Conservation (phyloP, 1,284 basidiomycete species). For the Bondarzewia mesenterica region DNA sequence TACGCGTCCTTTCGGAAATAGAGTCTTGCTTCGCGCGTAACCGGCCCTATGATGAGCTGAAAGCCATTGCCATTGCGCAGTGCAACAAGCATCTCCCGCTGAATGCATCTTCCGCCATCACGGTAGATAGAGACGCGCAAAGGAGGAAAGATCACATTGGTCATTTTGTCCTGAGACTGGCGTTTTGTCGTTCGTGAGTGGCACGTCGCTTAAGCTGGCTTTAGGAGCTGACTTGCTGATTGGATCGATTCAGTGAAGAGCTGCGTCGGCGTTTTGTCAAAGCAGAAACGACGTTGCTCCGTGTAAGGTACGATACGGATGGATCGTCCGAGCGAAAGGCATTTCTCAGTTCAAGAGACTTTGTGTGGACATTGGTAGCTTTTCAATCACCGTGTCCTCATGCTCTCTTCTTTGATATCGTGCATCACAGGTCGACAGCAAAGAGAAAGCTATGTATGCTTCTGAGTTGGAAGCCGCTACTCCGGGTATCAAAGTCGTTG, state of each 20-base stretch:
- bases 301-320: conserved; percentile 75
- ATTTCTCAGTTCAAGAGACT: conserved; percentile 73
- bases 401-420: too few species aligned
- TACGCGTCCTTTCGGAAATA: conserved; percentile 90
- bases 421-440: conserved; percentile 51
- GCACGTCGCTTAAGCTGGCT: conserved; percentile 2
- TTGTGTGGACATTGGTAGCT: conserved; percentile 69
- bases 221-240: neutral
- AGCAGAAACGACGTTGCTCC: conserved; percentile 83
- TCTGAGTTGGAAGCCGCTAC: conserved; percentile 45
- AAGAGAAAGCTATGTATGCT: conserved; percentile 49
- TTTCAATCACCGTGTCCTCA: too few species aligned
- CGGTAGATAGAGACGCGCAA: conserved; percentile 50
- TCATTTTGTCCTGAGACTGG: conserved; percentile 92
- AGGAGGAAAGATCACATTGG: conserved; percentile 84
- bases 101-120: conserved; percentile 47
- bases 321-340: conserved; percentile 50
- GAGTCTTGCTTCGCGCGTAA: conserved; percentile 89
- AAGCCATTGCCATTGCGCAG: conserved; percentile 49
- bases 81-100: conserved; percentile 72
- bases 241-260: conserved; percentile 63
- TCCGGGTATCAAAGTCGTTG: conserved; percentile 9
- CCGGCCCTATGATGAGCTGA: conserved; percentile 71
- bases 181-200: conserved; percentile 92
- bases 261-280: conserved; percentile 85